Evolutionary conservation across 2,329 filamentous ascomycete genomes (phyloP).

Genomic region (Parastagonospora nodorum): DNA sequence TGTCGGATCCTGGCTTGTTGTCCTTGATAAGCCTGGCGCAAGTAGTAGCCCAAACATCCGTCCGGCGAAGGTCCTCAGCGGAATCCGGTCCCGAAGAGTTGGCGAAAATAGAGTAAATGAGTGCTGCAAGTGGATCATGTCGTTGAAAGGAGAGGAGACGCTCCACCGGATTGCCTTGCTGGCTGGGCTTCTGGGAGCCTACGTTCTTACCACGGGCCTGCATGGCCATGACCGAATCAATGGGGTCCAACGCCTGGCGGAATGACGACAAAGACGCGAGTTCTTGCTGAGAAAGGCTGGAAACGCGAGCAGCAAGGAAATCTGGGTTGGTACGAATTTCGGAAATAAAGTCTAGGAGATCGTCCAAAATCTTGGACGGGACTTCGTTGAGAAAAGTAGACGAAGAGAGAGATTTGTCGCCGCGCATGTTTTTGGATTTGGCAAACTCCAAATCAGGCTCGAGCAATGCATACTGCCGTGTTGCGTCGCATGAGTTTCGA

Average conservation of each 20-base stretch:
- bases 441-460: slow-evolving; percentile 71
- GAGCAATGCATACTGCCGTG: slow-evolving; percentile 70
- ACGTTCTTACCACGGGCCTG: slow-evolving; percentile 59
- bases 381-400: slow-evolving; percentile 67
- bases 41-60: slow-evolving; percentile 85
- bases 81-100: slow-evolving; percentile 82
- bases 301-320: slow-evolving; percentile 83
- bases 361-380: slow-evolving; percentile 73
- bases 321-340: slow-evolving; percentile 84
- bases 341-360: slow-evolving; percentile 78
- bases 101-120: slow-evolving; percentile 88
- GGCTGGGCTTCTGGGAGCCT: slow-evolving; percentile 54
- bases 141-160: slow-evolving; percentile 86
- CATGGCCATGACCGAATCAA: slow-evolving; percentile 81
- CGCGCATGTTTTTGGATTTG: slow-evolving; percentile 42
- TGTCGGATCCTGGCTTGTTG: slow-evolving; percentile 75
- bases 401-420: slow-evolving; percentile 53
- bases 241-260: slow-evolving; percentile 77
- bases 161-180: slow-evolving; percentile 71
- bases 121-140: slow-evolving; percentile 80
- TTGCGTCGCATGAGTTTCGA: slow-evolving; percentile 75
- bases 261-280: slow-evolving; percentile 77
- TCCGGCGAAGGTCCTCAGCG: slow-evolving; percentile 76
- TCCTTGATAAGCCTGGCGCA: slow-evolving; percentile 83
- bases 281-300: slow-evolving; percentile 75